Base-by-base conservation (phyloP, 139 green algal species). In the Mesostigma viride region DNA sequence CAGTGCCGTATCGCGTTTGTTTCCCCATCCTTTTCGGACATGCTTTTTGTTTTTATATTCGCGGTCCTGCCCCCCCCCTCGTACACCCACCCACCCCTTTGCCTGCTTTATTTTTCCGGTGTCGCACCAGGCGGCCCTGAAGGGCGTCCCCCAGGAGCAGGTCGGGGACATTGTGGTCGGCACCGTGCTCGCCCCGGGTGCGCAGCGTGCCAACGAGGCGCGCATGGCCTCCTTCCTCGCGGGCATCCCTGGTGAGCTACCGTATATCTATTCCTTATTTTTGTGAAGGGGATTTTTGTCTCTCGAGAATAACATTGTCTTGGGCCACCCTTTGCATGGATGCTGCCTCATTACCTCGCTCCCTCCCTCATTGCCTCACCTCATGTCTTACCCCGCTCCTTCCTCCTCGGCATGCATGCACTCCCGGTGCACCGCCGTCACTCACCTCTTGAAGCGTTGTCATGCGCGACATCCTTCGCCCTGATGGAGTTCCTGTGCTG, bases 91-190 rank as follows among this genome's bases (percentile, higher is more conserved):
- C n/a, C n/a, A n/a, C n/a, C n/a, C n/a, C n/a, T n/a, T n/a, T n/a
- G n/a, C n/a, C n/a, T n/a, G 40, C 14, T 53, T 53, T 24, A 14
- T 17, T 53, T 14, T 14, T 53, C 40, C 14, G 22, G 11, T 62
- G 17, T 30, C 22, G 22, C 6, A 27, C 27, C 3, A 63, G 2
- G 68, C 60, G 1, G 34, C 59, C 1, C 3, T 64, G 35, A 17
- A 2, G 5, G 8, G 30, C 17, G 40, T 53, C 17, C 26, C 34
- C 62, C 5, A 70, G 90, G 68, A 89, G 83, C n/a, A 79, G n/a
- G n/a, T 98, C 28, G 90, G 90, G 0, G 93, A 99, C 76, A 84
- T 99, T 17, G 90, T 97, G 3, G 83, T 99, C 24, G 93, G 93
- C 58, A 90, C 73, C 51, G 93, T 98, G 46, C 81, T 98, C 61